Evolutionary conservation across 495 filamentous ascomycete genomes (phyloP).

Genomic region (Talaromyces adpressus): DNA sequence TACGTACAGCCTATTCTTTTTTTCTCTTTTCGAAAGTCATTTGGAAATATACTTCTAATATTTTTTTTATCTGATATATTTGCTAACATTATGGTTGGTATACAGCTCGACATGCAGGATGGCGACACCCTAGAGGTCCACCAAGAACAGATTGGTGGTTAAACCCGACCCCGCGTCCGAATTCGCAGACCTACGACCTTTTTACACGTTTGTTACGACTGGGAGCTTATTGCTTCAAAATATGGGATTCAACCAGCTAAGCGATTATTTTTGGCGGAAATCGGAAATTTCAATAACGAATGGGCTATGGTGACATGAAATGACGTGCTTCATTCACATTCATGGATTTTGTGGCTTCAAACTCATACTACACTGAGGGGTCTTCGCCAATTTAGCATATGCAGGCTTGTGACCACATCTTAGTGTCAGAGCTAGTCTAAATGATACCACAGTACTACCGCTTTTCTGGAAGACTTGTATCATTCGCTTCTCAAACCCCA

Average conservation of each 20-base stretch:
- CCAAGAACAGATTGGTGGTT: constrained; percentile 92
- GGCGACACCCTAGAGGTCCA: constrained; percentile 97
- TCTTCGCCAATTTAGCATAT: neutral
- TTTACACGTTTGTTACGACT: neutral
- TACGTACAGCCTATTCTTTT: constrained; percentile 42
- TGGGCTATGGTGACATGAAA: neutral
- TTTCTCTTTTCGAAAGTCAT: neutral
- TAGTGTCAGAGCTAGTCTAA: neutral
- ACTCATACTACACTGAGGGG: neutral
- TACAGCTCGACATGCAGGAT: constrained; percentile 91
- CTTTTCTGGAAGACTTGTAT: neutral
- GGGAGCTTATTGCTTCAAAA: neutral
- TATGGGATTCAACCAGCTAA: neutral
- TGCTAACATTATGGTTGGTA: constrained; percentile 9
- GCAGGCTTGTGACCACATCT: neutral
- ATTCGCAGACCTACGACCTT: neutral
- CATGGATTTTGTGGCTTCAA: neutral
- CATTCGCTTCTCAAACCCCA: neutral
- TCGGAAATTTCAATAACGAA: neutral
- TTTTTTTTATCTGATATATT: constrained; percentile 3
- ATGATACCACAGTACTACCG: neutral
- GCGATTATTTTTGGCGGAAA: neutral
- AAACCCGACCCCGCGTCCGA: neutral
- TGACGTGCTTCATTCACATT: neutral
- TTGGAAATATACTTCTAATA: neutral